Conservation (phyloP, 257 asterid genomes). For the Cinchona pubescens region DNA sequence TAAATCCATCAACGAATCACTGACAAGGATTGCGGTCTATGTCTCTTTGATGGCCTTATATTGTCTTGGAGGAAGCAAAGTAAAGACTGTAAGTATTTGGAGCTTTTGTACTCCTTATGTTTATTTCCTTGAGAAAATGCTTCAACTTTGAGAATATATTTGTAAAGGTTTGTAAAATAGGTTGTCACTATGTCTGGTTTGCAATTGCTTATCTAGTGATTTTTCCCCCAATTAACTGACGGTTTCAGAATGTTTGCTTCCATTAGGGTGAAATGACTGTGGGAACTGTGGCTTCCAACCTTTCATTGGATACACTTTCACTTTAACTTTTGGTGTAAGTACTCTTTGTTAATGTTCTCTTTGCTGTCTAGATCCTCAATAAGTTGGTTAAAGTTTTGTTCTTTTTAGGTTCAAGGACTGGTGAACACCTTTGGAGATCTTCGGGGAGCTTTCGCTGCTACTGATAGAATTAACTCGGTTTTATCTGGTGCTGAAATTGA, state of each 20-base stretch:
- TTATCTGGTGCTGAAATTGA: constrained; percentile 74
- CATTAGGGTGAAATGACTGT: constrained; percentile 84
- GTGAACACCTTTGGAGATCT: constrained; percentile 98
- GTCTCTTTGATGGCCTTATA: constrained; percentile 84
- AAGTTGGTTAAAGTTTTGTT: background rate
- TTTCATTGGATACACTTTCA: constrained; percentile 90
- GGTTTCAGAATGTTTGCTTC: constrained; percentile 17
- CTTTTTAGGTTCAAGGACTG: constrained; percentile 86
- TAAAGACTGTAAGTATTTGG: constrained; percentile 74
- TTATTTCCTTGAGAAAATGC: background rate
- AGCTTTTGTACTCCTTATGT: constrained; percentile 14
- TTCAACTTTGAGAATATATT: background rate
- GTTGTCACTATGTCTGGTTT: background rate
- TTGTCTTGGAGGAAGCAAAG: constrained; percentile 98
- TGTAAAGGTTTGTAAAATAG: background rate
- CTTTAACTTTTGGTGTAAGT: constrained; percentile 93
- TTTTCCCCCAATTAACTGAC: constrained; percentile 8
- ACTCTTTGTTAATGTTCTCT: constrained; percentile 17
- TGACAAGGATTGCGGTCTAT: constrained; percentile 91
- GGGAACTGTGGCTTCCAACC: constrained; percentile 95
- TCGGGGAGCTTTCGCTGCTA: constrained; percentile 93
- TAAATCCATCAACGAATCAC: constrained; percentile 86
- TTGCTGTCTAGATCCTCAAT: background rate
- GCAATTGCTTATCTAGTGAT: constrained; percentile 7
- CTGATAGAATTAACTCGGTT: constrained; percentile 85